phyloP scores from a whole-genome alignment of 495 filamentous ascomycete genomes.

The Daldinia childiae region DNA sequence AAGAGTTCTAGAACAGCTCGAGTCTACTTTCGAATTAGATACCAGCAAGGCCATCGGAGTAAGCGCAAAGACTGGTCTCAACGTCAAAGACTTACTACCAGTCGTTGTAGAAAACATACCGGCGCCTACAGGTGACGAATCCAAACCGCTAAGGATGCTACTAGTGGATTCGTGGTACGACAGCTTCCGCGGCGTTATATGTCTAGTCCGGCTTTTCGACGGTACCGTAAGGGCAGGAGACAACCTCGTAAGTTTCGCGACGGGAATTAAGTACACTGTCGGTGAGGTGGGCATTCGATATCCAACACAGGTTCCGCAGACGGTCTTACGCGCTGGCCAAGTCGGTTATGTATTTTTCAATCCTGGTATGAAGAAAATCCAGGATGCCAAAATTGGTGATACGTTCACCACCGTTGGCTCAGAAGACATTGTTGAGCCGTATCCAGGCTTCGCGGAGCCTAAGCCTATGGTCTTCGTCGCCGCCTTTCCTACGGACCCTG shows the following conservation, averaged over 20 bases:
- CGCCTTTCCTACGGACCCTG: constrained; percentile 90
- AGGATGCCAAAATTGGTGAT: constrained; percentile 95
- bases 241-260: constrained; percentile 83
- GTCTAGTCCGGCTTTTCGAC: constrained; percentile 92
- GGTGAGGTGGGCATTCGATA: constrained; percentile 98
- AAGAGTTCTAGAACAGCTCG: constrained; percentile 85
- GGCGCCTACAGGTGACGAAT: constrained; percentile 75
- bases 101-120: constrained; percentile 87
- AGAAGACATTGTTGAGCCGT: constrained; percentile 78
- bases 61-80: constrained; percentile 91
- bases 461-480: constrained; percentile 99
- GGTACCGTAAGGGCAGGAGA: constrained; percentile 85
- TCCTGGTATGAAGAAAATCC: constrained; percentile 94
- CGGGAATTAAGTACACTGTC: constrained; percentile 85
- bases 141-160: constrained; percentile 79
- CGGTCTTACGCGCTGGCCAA: constrained; percentile 83
- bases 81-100: constrained; percentile 82
- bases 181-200: constrained; percentile 90
- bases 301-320: constrained; percentile 85
- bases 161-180: constrained; percentile 99
- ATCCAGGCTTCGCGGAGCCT: constrained; percentile 95
- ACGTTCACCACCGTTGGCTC: constrained; percentile 88
- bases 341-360: constrained; percentile 97
- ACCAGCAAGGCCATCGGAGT: constrained; percentile 82
- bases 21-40: constrained; percentile 86